phyloP scores from a whole-genome alignment of 2,329 filamentous ascomycete species.

The Coniochaeta ligniaria region DNA sequence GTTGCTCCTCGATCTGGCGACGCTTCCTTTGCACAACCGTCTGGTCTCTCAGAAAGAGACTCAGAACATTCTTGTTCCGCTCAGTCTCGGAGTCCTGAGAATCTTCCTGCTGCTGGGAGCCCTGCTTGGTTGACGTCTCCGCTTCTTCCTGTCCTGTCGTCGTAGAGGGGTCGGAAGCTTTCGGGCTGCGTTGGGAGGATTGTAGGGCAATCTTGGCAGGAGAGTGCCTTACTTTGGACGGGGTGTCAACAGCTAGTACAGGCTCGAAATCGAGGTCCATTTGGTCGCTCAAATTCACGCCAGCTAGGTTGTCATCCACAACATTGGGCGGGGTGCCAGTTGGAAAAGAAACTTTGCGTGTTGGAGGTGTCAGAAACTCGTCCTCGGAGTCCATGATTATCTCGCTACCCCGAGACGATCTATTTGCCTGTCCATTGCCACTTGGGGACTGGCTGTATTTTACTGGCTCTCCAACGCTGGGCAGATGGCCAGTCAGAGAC shows the following conservation, averaged over 20 bases:
- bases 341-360: constrained; percentile 22
- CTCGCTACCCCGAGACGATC: constrained; percentile 12
- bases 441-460: not conserved
- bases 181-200: not conserved
- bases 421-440: constrained; percentile 7
- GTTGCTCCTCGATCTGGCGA: constrained; percentile 29
- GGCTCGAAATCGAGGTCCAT: constrained; percentile 1
- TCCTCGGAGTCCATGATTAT: constrained; percentile 52
- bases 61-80: constrained; percentile 22
- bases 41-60: constrained; percentile 25
- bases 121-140: not conserved
- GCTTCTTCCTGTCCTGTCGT: not conserved
- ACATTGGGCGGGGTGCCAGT: constrained; percentile 12
- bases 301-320: constrained; percentile 4
- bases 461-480: not conserved
- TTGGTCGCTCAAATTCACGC: constrained; percentile 6
- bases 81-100: constrained; percentile 20
- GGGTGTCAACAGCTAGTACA: constrained; percentile 1
- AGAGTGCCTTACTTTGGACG: not conserved
- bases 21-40: constrained; percentile 26
- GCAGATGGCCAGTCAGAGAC: not conserved
- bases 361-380: constrained; percentile 38
- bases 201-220: not conserved
- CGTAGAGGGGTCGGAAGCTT: not conserved
- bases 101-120: constrained; percentile 2